phyloP scores from a whole-genome alignment of 306 rosid species.

The Hippophae tibetana region DNA sequence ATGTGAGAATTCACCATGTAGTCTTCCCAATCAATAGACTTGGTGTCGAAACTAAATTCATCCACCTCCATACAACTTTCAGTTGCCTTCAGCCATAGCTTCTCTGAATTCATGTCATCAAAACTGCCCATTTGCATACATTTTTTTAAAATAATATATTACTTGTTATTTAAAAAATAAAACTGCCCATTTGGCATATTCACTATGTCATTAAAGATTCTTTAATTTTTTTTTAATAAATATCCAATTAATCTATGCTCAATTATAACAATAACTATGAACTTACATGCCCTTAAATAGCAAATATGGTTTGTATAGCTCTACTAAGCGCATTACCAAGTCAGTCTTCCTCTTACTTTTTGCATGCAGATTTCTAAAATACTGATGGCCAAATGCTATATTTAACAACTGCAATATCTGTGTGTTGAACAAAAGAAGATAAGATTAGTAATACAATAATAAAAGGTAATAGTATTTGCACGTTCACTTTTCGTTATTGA shows the following conservation, averaged over 20 bases:
- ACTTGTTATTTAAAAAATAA: too few species aligned
- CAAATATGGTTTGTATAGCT: slow-evolving; percentile 25
- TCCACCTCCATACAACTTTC: slow-evolving; percentile 1
- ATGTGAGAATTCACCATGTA: slow-evolving; percentile 32
- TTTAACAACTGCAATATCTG: slow-evolving; percentile 26
- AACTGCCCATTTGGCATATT: too few species aligned
- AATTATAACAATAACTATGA: too few species aligned
- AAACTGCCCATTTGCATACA: slow-evolving; percentile 12
- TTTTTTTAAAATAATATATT: too few species aligned
- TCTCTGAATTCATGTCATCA: slow-evolving; percentile 34
- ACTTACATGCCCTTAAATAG: slow-evolving; percentile 30
- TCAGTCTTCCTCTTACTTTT: slow-evolving; percentile 1
- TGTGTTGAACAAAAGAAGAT: too few species aligned
- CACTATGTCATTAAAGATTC: too few species aligned
- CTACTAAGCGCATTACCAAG: slow-evolving; percentile 9
- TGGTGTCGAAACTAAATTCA: slow-evolving; percentile 25
- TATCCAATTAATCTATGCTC: too few species aligned
- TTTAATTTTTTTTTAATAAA: too few species aligned
- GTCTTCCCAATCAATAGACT: slow-evolving; percentile 32
- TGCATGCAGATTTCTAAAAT: not conserved
- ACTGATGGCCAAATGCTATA: not conserved
- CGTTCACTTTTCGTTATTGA: too few species aligned
- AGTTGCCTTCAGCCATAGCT: not conserved
- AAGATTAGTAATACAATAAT: not conserved
- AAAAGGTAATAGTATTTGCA: too few species aligned